Conservation (phyloP, 371 early-diverging fungal genomes). For the Rhizomucor miehei region DNA sequence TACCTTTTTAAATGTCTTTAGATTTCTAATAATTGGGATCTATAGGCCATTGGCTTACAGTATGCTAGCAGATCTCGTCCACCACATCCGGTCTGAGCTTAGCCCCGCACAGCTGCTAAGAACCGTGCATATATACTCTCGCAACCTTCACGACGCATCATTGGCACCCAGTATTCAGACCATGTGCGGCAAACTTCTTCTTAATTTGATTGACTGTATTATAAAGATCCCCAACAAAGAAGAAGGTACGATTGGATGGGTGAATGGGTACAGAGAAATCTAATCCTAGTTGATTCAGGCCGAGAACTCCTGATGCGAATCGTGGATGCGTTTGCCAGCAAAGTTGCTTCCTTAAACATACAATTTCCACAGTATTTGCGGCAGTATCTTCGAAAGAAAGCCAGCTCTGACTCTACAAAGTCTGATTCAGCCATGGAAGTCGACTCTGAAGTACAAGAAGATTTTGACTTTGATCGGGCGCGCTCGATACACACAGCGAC, state of each 20-base stretch:
- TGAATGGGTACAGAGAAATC: too few relatives aligned
- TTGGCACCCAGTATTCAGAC: slow-evolving; percentile 91
- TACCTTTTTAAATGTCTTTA: too few relatives aligned
- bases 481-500: slow-evolving; percentile 75
- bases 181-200: slow-evolving; percentile 93
- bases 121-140: slow-evolving; percentile 87
- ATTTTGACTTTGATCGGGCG: slow-evolving; percentile 78
- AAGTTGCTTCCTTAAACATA: slow-evolving; percentile 73
- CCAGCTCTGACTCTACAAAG: slow-evolving; percentile 8
- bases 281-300: slow-evolving; percentile 36
- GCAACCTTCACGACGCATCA: slow-evolving; percentile 86
- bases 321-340: slow-evolving; percentile 78
- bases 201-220: slow-evolving; percentile 88
- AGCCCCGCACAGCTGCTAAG: slow-evolving; percentile 72
- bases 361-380: slow-evolving; percentile 54
- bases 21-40: too few relatives aligned
- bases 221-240: slow-evolving; percentile 64
- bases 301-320: slow-evolving; percentile 83
- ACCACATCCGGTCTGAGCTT: slow-evolving; percentile 88
- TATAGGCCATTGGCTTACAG: slow-evolving; percentile 86
- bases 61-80: slow-evolving; percentile 94
- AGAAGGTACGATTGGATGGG: slow-evolving; percentile 33
- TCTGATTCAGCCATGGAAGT: slow-evolving; percentile 14
- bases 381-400: slow-evolving; percentile 46
- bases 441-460: slow-evolving; percentile 38